These are phyloP conservation scores for Colletotrichum sp. DNA, from an alignment of 2,329 filamentous ascomycete species.

Conservation along the genomic window DNA sequence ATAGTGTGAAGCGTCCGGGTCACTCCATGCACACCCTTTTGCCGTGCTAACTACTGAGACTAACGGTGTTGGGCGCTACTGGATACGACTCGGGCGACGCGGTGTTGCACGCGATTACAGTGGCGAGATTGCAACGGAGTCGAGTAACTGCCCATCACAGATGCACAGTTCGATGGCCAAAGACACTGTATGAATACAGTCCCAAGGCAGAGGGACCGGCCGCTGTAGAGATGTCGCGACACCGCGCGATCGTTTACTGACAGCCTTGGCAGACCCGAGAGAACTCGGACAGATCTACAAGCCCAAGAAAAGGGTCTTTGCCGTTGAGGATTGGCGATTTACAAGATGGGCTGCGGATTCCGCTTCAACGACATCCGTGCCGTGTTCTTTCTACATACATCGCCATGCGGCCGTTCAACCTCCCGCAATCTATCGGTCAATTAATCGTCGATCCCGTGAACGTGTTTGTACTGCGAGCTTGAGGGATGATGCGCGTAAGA, in stretches of 20 bases:
- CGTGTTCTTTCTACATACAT: background rate
- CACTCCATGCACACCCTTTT: background rate
- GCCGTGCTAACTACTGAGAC: background rate
- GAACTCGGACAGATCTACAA: background rate
- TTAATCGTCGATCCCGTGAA: background rate
- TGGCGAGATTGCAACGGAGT: background rate
- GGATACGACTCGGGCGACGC: background rate
- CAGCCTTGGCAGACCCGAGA: conserved; percentile 16
- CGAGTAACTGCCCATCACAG: background rate
- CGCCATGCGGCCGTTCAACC: background rate
- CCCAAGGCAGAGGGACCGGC: conserved; percentile 7
- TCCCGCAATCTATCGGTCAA: background rate
- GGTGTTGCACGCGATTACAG: background rate
- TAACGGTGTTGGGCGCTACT: conserved; percentile 4
- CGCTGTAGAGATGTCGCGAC: background rate
- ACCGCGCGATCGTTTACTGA: conserved; percentile 8
- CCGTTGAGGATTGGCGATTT: background rate
- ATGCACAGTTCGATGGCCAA: background rate
- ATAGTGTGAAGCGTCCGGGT: background rate
- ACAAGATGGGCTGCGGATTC: background rate
- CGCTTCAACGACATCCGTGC: background rate
- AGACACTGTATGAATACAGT: background rate
- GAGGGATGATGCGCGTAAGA: background rate
- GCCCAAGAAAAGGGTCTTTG: background rate
- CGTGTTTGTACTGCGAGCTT: background rate